phyloP scores from a whole-genome alignment of 192 early-diverging fungal genomes.

The Haplosporangium gracile region DNA sequence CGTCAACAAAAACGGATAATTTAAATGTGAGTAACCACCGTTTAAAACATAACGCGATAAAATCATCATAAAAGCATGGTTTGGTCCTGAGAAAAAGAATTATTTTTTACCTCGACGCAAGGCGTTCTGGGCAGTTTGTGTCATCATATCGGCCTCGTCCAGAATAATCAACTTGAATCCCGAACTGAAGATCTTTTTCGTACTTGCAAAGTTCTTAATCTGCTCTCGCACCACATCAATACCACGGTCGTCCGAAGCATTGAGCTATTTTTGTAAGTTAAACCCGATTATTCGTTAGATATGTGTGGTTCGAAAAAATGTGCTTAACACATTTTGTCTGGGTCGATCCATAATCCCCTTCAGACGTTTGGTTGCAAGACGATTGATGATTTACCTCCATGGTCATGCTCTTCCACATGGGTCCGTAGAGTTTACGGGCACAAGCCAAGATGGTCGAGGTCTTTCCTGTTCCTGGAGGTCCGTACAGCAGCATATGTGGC shows the following conservation, averaged over 20 bases:
- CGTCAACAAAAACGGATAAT: background rate
- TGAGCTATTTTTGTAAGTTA: constrained; percentile 68
- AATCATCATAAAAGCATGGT: background rate
- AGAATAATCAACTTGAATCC: constrained; percentile 97
- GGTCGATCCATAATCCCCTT: background rate
- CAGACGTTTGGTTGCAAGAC: too few relatives aligned
- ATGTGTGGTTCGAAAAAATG: too few relatives aligned
- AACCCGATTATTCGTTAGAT: too few relatives aligned
- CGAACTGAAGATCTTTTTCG: constrained; percentile 91
- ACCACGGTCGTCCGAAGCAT: constrained; percentile 98
- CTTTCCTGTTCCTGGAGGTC: constrained; percentile 98
- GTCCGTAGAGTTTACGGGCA: constrained; percentile 89
- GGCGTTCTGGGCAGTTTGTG: constrained; percentile 90
- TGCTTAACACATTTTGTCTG: too few relatives aligned
- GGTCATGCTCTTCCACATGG: constrained; percentile 88
- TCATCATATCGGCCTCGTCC: constrained; percentile 99
- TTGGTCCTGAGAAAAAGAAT: background rate
- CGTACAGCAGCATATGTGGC: constrained; percentile 98
- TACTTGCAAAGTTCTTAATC: constrained; percentile 98
- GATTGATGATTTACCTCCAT: constrained; percentile 75
- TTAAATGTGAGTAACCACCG: background rate
- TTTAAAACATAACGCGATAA: background rate
- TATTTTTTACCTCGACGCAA: constrained; percentile 79
- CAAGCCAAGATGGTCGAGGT: constrained; percentile 97
- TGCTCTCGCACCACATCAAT: constrained; percentile 98